Base-by-base conservation (phyloP, 208 protist species). In the Balamuthia mandrillaris region DNA sequence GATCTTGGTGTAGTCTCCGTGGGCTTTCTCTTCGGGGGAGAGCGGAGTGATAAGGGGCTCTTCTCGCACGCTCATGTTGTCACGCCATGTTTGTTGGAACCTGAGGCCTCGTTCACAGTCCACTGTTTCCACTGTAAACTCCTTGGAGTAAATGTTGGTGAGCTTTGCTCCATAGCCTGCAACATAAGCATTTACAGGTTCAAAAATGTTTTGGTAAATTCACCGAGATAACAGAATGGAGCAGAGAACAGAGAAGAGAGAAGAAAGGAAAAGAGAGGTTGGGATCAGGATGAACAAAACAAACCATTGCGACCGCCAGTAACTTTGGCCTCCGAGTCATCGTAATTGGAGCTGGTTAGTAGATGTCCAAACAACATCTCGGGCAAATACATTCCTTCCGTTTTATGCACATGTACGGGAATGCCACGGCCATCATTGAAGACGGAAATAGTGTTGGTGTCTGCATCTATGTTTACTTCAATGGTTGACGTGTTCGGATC, bases 121-220 rank as follows among this genome's bases (percentile, higher is more conserved):
- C 35, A 94, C 92, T 16, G 98, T 99, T 90, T 99, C 98, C 9
- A 99, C 92, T 49, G 95, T 93, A 78, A 99, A 99, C 47, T 96
- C 85, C 9, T 83, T 97, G 7, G 97, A 99, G 90, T 99, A 99
- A 24, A 99, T 99, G 91, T 99, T 99, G 33, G 98, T 97, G 37
- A 99, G 94, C 91, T 99, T 99, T 9, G 98, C 98, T 86, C 98
- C 99, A 87, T 97, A 99, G n/a, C n/a, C n/a, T n/a, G n/a, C n/a
- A n/a, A n/a, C n/a, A n/a, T n/a, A n/a, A n/a, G n/a, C n/a, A n/a
- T n/a, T n/a, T n/a, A n/a, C n/a, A n/a, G n/a, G n/a, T n/a, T n/a
- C n/a, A n/a, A n/a, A n/a, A n/a, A n/a, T n/a, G n/a, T n/a, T n/a
- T n/a, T n/a, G n/a, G n/a, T n/a, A n/a, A n/a, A n/a, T n/a, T n/a